Evolutionary conservation across 1,284 basidiomycete species (phyloP).

Genomic region (Irpex sp.): DNA sequence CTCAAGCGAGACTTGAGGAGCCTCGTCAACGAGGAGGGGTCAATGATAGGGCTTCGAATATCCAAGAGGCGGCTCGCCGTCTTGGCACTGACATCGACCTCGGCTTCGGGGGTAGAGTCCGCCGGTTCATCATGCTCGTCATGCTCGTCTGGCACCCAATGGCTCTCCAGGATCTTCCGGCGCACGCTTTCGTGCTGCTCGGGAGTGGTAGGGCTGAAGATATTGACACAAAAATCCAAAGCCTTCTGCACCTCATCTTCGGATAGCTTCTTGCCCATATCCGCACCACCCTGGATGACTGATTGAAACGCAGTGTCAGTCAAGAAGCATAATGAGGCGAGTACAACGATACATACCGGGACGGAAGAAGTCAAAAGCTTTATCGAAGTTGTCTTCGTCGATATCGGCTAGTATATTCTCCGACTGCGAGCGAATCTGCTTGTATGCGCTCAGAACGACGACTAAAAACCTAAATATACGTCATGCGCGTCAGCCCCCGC

Average conservation of each 20-base stretch:
- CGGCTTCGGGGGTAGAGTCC: background rate
- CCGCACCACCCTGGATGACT: conserved; percentile 77
- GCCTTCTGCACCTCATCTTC: conserved; percentile 62
- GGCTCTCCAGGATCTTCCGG: conserved; percentile 18
- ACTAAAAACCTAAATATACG: conserved; percentile 50
- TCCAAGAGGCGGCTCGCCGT: conserved; percentile 21
- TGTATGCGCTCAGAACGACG: conserved; percentile 63
- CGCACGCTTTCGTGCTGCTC: conserved; percentile 31
- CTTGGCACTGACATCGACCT: background rate
- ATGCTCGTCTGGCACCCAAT: conserved; percentile 3
- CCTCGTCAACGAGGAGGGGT: conserved; percentile 18
- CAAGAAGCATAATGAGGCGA: background rate
- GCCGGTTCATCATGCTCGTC: conserved; percentile 1
- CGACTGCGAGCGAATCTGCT: conserved; percentile 55
- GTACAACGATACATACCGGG: conserved; percentile 39
- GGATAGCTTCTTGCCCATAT: conserved; percentile 64
- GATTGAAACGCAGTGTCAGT: background rate
- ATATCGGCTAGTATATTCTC: conserved; percentile 51
- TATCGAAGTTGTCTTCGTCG: conserved; percentile 59
- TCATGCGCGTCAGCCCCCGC: background rate
- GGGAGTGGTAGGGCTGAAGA: conserved; percentile 36
- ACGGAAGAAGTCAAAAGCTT: conserved; percentile 55
- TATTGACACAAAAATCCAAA: conserved; percentile 38
- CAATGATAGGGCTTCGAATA: conserved; percentile 26
- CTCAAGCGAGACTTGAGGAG: conserved; percentile 12